These are phyloP conservation scores for Aspergillus sergii DNA, from an alignment of 2,329 filamentous ascomycete species.

Conservation along the genomic window DNA sequence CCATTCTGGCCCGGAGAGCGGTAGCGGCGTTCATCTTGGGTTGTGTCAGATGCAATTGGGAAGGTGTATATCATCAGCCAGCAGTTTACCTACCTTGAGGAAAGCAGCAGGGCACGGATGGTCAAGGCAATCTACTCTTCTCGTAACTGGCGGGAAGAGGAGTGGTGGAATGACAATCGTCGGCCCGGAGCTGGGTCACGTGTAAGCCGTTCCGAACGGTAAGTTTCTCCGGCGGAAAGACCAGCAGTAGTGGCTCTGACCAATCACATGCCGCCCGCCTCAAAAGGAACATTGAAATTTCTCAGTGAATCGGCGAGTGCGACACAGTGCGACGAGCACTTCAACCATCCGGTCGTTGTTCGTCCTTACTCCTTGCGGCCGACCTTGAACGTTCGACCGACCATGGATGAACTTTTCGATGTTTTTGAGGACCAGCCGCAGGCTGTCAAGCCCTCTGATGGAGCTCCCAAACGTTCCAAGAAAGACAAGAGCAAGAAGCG, in stretches of 20 bases:
- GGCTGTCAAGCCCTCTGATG: slow-evolving; percentile 40
- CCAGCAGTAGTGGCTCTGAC: slow-evolving; percentile 3
- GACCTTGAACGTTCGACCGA: slow-evolving; percentile 18
- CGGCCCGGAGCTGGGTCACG: slow-evolving; percentile 18
- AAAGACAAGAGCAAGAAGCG: slow-evolving; percentile 79
- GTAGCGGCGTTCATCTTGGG: slow-evolving; percentile 76
- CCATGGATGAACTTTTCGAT: slow-evolving; percentile 79
- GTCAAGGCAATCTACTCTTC: slow-evolving; percentile 17
- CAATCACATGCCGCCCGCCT: slow-evolving; percentile 29
- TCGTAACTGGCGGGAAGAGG: slow-evolving; percentile 21
- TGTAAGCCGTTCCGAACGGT: slow-evolving; percentile 8
- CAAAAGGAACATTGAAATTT: slow-evolving; percentile 38
- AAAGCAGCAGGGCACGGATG: slow-evolving; percentile 26
- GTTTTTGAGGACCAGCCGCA: slow-evolving; percentile 72
- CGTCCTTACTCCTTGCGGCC: slow-evolving; percentile 19
- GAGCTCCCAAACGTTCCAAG: slow-evolving; percentile 41
- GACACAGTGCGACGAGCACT: slow-evolving; percentile 18
- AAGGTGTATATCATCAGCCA: slow-evolving; percentile 6
- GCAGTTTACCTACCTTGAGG: slow-evolving; percentile 35
- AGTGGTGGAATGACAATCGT: slow-evolving; percentile 23
- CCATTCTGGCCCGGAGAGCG: slow-evolving; percentile 63
- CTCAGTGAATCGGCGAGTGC: slow-evolving; percentile 18
- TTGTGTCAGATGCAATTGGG: slow-evolving; percentile 45
- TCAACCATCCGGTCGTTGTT: slow-evolving; percentile 19
- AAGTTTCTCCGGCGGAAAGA: slow-evolving; percentile 24